These are phyloP conservation scores for Fagopyrum tataricum DNA, from an alignment of 148 eudicot species.

Conservation along the genomic window DNA sequence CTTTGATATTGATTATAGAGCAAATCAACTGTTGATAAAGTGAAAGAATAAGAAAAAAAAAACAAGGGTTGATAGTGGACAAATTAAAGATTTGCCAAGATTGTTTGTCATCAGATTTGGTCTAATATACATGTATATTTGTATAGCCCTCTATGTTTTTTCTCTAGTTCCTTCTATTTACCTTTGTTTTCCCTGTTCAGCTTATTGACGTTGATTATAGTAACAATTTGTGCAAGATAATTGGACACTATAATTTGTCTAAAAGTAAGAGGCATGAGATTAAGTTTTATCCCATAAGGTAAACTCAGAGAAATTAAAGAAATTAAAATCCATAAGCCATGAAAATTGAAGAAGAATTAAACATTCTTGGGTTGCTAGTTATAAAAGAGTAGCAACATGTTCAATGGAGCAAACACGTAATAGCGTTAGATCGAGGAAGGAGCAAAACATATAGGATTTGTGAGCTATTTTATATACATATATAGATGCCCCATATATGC, in stretches of 20 bases:
- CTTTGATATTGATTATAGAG: slow-evolving; percentile 9
- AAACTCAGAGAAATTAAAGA: background rate
- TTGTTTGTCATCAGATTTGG: slow-evolving; percentile 19
- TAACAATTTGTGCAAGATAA: no score
- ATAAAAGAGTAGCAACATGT: background rate
- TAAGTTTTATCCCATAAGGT: no score
- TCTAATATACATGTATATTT: no score
- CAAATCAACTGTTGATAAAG: slow-evolving; percentile 14
- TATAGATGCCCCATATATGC: background rate
- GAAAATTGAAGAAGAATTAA: background rate
- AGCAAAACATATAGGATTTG: slow-evolving; percentile 2
- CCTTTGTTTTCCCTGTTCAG: slow-evolving; percentile 20
- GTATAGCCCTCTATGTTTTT: no score
- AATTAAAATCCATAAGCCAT: background rate
- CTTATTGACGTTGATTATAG: no score
- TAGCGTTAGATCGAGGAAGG: background rate
- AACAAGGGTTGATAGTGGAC: slow-evolving; percentile 17
- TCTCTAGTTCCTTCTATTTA: no score
- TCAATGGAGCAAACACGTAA: background rate
- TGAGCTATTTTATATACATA: slow-evolving; percentile 3
- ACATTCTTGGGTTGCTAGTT: background rate
- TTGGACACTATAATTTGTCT: no score
- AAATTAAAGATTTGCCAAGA: slow-evolving; percentile 33
- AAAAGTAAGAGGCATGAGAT: no score
- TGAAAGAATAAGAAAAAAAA: slow-evolving; percentile 19